phyloP scores from a whole-genome alignment of 441 rosid species.

The Cnidoscolus chayamansa region DNA sequence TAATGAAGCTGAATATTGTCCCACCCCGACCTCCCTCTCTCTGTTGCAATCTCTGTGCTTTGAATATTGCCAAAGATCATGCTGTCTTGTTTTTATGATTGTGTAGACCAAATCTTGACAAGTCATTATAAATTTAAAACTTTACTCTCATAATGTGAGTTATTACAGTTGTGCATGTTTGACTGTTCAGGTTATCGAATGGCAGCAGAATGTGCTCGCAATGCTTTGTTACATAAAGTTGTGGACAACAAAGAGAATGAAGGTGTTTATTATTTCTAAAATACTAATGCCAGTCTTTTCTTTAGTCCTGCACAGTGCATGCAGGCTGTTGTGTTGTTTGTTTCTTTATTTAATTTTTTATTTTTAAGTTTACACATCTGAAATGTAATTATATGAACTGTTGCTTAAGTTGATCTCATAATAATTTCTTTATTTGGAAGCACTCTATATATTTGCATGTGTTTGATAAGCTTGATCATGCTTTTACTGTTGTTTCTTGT shows the following conservation, averaged over 20 bases:
- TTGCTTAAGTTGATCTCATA: background rate
- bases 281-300: background rate
- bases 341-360: background rate
- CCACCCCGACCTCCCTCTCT: background rate
- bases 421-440: background rate
- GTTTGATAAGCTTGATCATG: background rate
- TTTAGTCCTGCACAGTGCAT: background rate
- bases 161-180: background rate
- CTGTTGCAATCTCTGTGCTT: background rate
- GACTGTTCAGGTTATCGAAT: constrained; percentile 67
- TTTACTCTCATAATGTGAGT: background rate
- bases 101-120: background rate
- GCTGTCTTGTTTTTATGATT: background rate
- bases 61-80: no score
- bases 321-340: background rate
- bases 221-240: constrained; percentile 67
- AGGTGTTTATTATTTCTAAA: constrained; percentile 40
- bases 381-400: background rate
- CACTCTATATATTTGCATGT: background rate
- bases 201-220: constrained; percentile 96
- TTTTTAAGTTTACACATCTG: background rate
- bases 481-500: background rate
- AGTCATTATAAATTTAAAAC: background rate
- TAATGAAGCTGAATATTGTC: no score
- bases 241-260: constrained; percentile 77